phyloP scores from a whole-genome alignment of 2,329 filamentous ascomycete genomes.

The Fusarium sarcochroum region DNA sequence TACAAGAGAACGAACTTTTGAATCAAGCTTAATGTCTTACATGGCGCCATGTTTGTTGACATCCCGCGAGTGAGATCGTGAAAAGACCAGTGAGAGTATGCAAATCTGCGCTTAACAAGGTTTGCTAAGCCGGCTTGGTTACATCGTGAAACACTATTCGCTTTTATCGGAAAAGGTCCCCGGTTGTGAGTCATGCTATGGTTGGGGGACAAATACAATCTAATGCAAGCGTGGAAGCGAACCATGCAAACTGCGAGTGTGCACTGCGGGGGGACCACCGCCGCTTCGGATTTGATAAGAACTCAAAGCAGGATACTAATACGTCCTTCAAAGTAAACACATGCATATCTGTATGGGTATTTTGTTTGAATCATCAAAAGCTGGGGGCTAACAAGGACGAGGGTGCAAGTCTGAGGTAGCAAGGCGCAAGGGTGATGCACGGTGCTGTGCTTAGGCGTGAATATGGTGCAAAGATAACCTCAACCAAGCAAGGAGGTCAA shows the following conservation, averaged over 20 bases:
- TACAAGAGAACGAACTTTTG: slow-evolving; percentile 26
- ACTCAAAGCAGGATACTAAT: not conserved
- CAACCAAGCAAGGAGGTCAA: slow-evolving; percentile 16
- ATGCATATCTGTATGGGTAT: not conserved
- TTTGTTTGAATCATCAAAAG: slow-evolving; percentile 19
- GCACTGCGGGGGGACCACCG: slow-evolving; percentile 33
- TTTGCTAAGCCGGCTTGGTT: slow-evolving; percentile 24
- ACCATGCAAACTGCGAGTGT: slow-evolving; percentile 30
- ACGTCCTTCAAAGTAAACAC: slow-evolving; percentile 2
- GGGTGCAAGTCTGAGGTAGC: slow-evolving; percentile 24
- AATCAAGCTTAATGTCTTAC: slow-evolving; percentile 11
- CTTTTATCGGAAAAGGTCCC: slow-evolving; percentile 37
- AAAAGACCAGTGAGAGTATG: slow-evolving; percentile 16
- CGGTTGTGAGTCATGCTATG: slow-evolving; percentile 43
- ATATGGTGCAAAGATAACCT: slow-evolving; percentile 40
- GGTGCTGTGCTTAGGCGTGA: slow-evolving; percentile 45
- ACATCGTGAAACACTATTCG: slow-evolving; percentile 43
- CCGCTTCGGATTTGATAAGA: slow-evolving; percentile 24
- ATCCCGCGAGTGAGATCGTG: slow-evolving; percentile 1
- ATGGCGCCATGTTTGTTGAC: not conserved
- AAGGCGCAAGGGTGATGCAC: slow-evolving; percentile 44
- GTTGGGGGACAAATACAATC: slow-evolving; percentile 18
- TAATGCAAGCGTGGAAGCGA: slow-evolving; percentile 24
- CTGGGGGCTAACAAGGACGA: slow-evolving; percentile 25
- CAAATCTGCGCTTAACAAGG: slow-evolving; percentile 13